Percentiles rank a stretch among this genome's conserved stretches.
phyloP scores from a whole-genome alignment of 75 land plant genomes.

The Picea glauca region DNA sequence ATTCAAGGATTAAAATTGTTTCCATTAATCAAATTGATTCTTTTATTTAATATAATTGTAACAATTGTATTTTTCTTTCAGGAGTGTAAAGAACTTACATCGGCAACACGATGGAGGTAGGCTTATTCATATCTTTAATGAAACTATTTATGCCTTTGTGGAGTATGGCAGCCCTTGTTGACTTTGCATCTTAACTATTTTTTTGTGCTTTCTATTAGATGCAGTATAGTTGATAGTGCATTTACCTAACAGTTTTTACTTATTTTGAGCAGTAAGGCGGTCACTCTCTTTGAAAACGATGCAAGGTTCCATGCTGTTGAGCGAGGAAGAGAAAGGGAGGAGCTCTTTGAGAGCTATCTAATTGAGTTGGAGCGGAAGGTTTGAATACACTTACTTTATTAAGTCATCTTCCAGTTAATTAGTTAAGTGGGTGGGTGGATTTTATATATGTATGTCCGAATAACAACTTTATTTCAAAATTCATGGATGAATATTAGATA shows the following conservation, averaged over 20 bases:
- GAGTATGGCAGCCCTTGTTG: too few relatives aligned
- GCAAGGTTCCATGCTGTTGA: conserved; percentile 91
- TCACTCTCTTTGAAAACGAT: conserved; percentile 77
- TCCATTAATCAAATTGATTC: not conserved
- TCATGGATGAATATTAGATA: too few relatives aligned
- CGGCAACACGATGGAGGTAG: conserved; percentile 91
- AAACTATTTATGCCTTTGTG: not conserved
- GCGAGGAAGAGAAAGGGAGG: conserved; percentile 75
- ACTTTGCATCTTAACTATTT: not conserved
- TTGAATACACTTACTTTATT: not conserved
- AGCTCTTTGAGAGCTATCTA: conserved; percentile 79
- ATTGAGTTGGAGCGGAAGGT: conserved; percentile 85
- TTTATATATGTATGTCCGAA: too few relatives aligned
- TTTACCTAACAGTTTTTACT: not conserved
- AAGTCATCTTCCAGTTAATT: too few relatives aligned
- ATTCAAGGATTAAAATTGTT: too few relatives aligned
- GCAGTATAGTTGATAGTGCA: not conserved
- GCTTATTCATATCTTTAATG: not conserved
- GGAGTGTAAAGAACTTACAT: conserved; percentile 88
- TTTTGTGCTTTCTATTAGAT: not conserved
- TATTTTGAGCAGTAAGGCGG: conserved; percentile 66
- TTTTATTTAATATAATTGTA: not conserved
- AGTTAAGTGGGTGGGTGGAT: too few relatives aligned
- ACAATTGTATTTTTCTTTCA: conserved; percentile 21
- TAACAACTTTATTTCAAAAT: too few relatives aligned